Base-by-base conservation (phyloP, 192 early-diverging fungal species). In the Backusella tarrabulga region DNA sequence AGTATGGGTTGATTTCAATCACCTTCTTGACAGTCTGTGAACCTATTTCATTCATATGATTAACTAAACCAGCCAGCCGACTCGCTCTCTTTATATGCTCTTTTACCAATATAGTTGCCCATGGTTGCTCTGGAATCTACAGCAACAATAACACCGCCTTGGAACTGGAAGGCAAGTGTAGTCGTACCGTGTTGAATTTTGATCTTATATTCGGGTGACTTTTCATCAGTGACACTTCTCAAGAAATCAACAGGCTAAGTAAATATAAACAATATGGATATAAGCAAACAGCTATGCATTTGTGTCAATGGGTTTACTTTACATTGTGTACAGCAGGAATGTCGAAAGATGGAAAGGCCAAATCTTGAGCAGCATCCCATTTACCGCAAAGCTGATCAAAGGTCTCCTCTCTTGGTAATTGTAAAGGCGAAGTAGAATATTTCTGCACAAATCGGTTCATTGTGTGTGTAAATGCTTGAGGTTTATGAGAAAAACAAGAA, bases 1-100 rank as follows among this genome's bases (percentile, higher is more conserved):
- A 86, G 79, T 96, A 98, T 56, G 95, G 96, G 86, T 98, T 99
- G 79, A 99, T 99, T 80, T 99, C 97, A 83, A 99, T 98, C 17
- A 99, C 92, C 85, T 99, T 99, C 79, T 98, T 98, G 38, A 99
- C 96, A 23, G 91, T 92, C 84, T 97, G 95, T 41, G 97, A 96
- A 50, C 95, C 94, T 94, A 89, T 23, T 56, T 67, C 32, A 44
- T 40, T n/a, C 21, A 75, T 50, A 71, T 68, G 32, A 3, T 32
- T 32, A 32, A 3, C 32, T 32, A 32, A 32, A 32, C 32, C 32
- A 32, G 32, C 32, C 32, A 32, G 0, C 38, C 38, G 1, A 12
- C 11, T 40, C 38, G n/a, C n/a, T 40, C 38, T 40, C 11, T 11
- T 40, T 3, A 3, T 40, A 11, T 40, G 1, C 1, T 19, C 17